Evolutionary conservation across 306 rosid species (phyloP).

Genomic region (Alnus glutinosa): DNA sequence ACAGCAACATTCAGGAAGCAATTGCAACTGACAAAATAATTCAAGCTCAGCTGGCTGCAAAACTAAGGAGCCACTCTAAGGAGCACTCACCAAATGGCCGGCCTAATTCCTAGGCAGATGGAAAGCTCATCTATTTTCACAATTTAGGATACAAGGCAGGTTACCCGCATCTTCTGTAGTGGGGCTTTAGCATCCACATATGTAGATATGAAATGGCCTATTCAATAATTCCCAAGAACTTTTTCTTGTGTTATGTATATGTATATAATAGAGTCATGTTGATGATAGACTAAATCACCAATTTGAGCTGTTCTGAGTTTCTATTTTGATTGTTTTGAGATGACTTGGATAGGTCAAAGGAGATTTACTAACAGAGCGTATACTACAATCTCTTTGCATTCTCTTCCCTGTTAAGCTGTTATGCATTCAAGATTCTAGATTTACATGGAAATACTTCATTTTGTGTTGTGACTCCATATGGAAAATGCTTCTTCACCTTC

Average conservation of each 20-base stretch:
- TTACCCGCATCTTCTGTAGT: background rate
- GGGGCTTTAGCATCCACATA: background rate
- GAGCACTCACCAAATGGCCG: slow-evolving; percentile 71
- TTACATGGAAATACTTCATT: no score
- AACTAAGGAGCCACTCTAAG: slow-evolving; percentile 42
- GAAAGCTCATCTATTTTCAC: background rate
- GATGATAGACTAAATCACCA: background rate
- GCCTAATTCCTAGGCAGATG: slow-evolving; percentile 49
- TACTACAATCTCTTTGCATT: no score
- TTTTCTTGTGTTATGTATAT: background rate
- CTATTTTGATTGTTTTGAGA: no score
- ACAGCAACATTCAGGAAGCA: slow-evolving; percentile 62
- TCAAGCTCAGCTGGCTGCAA: slow-evolving; percentile 47
- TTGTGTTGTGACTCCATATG: no score
- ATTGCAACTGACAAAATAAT: slow-evolving; percentile 45
- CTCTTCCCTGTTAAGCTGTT: no score
- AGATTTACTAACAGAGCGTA: no score
- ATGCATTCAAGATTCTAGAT: no score
- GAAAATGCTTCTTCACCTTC: background rate
- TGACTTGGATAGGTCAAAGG: no score
- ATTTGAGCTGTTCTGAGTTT: background rate
- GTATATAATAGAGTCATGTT: background rate
- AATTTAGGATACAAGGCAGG: background rate
- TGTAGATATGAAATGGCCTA: background rate
- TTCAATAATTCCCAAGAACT: background rate